phyloP scores from a whole-genome alignment of 495 filamentous ascomycete species.

The Choiromyces venosus region DNA sequence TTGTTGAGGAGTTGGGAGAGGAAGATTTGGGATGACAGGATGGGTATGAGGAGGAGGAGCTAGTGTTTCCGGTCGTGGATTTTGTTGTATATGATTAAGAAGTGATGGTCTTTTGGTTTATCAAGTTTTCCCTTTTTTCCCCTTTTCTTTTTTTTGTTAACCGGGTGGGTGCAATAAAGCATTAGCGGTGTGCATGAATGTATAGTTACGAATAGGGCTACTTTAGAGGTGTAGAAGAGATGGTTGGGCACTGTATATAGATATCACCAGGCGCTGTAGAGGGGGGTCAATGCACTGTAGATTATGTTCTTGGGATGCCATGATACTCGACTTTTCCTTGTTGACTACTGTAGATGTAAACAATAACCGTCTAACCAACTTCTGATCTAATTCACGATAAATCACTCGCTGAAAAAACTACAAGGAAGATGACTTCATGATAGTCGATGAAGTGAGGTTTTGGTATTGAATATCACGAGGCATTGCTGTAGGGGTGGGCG shows the following conservation, averaged over 20 bases:
- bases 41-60: neutral
- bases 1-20: constrained; percentile 22
- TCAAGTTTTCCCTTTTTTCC: neutral
- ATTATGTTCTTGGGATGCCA: neutral
- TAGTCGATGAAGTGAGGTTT: neutral
- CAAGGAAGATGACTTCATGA: neutral
- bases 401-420: neutral
- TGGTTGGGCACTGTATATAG: neutral
- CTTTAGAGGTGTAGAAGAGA: neutral
- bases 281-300: neutral
- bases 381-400: neutral
- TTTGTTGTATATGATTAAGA: neutral
- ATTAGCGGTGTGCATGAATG: neutral
- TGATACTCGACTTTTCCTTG: neutral
- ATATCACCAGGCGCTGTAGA: neutral
- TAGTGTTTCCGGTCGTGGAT: neutral
- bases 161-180: constrained; percentile 4
- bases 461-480: neutral
- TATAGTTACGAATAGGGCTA: neutral
- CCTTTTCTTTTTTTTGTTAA: neutral
- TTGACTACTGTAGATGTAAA: constrained; percentile 1
- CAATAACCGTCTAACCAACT: constrained; percentile 4
- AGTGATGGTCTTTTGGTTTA: neutral
- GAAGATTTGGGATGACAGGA: neutral
- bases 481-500: no score